Percentiles rank a stretch among this genome's conserved stretches.
phyloP scores from a whole-genome alignment of 352 stramenopile species.

The Phytophthora rubi region DNA sequence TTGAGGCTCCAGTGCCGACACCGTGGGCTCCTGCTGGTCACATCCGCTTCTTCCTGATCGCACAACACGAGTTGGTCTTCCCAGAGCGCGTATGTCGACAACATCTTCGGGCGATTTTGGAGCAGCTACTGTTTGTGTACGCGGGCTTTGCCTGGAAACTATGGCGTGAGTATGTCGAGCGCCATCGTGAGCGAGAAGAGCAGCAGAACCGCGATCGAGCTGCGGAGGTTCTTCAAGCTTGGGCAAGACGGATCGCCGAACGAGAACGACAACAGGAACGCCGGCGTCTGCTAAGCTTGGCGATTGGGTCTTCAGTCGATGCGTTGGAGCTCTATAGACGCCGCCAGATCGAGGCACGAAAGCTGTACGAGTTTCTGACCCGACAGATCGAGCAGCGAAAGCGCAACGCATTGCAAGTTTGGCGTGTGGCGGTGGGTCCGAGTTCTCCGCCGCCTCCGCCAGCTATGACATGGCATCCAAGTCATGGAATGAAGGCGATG shows the following conservation, averaged over 20 bases:
- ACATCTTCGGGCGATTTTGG: constrained; percentile 54
- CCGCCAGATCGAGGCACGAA: constrained; percentile 48
- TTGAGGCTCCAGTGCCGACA: constrained; percentile 8
- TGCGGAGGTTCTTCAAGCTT: constrained; percentile 48
- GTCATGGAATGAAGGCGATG: constrained; percentile 54
- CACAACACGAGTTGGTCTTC: constrained; percentile 49
- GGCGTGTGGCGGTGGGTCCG: constrained; percentile 34
- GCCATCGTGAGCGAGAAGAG: constrained; percentile 45
- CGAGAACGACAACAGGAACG: constrained; percentile 20
- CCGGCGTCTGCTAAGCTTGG: constrained; percentile 14
- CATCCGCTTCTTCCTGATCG: constrained; percentile 62
- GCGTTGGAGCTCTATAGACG: constrained; percentile 52
- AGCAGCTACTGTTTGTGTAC: constrained; percentile 71
- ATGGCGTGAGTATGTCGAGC: constrained; percentile 53
- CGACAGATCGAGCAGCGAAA: constrained; percentile 41
- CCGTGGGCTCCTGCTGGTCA: constrained; percentile 52
- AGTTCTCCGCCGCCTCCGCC: constrained; percentile 24
- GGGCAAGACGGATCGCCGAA: constrained; percentile 41
- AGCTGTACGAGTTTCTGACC: constrained; percentile 53
- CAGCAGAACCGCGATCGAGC: constrained; percentile 27
- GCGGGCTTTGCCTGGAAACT: constrained; percentile 65
- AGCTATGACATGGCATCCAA: constrained; percentile 65
- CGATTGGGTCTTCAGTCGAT: constrained; percentile 39
- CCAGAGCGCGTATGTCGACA: constrained; percentile 44
- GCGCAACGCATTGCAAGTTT: constrained; percentile 35